These are phyloP conservation scores for Eutypella sp. DNA, from an alignment of 2,329 filamentous ascomycete genomes.

Conservation along the genomic window DNA sequence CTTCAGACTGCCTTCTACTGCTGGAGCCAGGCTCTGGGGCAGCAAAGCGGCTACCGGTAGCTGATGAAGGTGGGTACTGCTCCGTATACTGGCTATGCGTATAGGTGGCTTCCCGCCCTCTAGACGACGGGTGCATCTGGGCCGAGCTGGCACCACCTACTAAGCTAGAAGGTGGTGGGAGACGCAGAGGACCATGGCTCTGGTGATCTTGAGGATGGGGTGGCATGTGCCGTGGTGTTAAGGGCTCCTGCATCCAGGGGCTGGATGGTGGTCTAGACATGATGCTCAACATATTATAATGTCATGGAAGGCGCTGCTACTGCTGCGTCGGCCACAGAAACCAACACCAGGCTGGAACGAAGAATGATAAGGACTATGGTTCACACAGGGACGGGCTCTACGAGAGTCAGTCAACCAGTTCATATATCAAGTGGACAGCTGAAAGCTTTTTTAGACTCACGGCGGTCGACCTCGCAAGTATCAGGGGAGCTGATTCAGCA, in stretches of 20 bases:
- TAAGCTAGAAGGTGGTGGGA: slow-evolving; percentile 23
- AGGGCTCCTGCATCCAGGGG: slow-evolving; percentile 23
- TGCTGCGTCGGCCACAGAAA: slow-evolving; percentile 17
- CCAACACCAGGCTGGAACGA: slow-evolving; percentile 12
- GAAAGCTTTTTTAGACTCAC: no score
- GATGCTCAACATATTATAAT: slow-evolving; percentile 26
- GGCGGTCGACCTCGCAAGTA: no score
- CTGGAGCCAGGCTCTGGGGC: neutral
- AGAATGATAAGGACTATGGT: neutral
- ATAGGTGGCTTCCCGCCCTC: slow-evolving; percentile 15
- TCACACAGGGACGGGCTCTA: neutral
- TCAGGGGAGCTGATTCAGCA: no score
- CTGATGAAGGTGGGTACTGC: slow-evolving; percentile 15
- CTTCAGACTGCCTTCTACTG: slow-evolving; percentile 12
- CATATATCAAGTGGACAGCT: no score
- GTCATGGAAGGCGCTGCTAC: slow-evolving; percentile 15
- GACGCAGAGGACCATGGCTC: slow-evolving; percentile 15
- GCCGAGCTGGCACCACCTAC: slow-evolving; percentile 14
- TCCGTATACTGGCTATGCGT: slow-evolving; percentile 15
- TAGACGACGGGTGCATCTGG: slow-evolving; percentile 13
- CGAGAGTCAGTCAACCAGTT: neutral
- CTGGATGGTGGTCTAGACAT: slow-evolving; percentile 24
- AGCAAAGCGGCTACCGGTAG: slow-evolving; percentile 6
- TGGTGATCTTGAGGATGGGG: slow-evolving; percentile 21
- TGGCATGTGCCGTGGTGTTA: slow-evolving; percentile 20